Evolutionary conservation across 305 asterid species (phyloP), one percentile per base, ranked within the genome.

Genomic region (Fraxinus dipetala): DNA sequence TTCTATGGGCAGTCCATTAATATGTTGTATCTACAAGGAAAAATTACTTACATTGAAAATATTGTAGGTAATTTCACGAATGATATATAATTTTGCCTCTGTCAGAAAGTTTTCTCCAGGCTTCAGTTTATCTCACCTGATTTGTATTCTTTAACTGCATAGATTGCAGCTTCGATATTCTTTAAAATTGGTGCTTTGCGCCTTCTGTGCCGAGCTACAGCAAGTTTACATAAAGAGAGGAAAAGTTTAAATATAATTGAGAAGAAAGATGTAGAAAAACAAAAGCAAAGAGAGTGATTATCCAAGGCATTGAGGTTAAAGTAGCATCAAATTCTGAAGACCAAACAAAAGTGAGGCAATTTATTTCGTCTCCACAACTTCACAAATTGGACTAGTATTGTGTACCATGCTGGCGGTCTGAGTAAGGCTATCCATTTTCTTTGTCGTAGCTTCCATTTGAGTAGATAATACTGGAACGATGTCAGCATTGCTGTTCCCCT

Each of bases 101-200:
- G 11, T 22, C 13, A 9, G 5, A 22, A 26, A 22, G 5, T 22
- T 10, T 56, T 56, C 26, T 56, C 51, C 70, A 30, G 43, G 26
- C 7, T 36, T 63, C 36, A 24, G 9, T 61, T 26, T 14, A 72
- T 78, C 85, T 79, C 78, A 91, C 97, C 95, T 90, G 98, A 85
- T 93, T 84, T 80, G 93, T 69, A 78, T 84, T 90, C 93, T 92
- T 96, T 65, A 96, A 86, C 91, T 90, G 98, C 98, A 93, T 94
- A 18, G 98, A 94, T 79, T 93, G 97, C 84, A 94, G 97, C 84
- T 88, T 90, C 2, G 98, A 97, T 78, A 90, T 83, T 34, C 36
- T 34, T 4, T 4, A 34, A 34, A 2, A 6, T 35, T 35, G 40
- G 9, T 35, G 1, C 40, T 35, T 35, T 35, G 40, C 40, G 1